phyloP scores from a whole-genome alignment of 2,329 filamentous ascomycete species.

The Cladophialophora bantiana region DNA sequence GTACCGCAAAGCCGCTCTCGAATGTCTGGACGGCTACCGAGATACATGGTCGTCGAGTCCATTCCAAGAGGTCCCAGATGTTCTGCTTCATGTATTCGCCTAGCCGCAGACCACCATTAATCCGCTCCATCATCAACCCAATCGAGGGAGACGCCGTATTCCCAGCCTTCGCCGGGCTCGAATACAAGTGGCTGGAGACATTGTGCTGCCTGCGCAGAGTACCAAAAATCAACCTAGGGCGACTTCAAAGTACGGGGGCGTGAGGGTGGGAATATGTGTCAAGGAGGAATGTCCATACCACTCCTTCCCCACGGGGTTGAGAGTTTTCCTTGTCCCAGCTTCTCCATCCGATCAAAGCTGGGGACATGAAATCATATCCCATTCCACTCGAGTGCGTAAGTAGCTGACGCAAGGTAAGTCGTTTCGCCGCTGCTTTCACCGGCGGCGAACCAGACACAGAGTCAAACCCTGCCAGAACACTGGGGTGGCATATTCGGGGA shows the following conservation, averaged over 20 bases:
- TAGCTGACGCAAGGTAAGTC: slow-evolving; percentile 29
- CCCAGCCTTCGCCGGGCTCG: slow-evolving; percentile 60
- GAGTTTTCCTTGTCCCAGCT: not conserved
- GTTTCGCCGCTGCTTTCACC: slow-evolving; percentile 37
- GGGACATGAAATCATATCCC: slow-evolving; percentile 15
- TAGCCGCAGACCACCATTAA: slow-evolving; percentile 51
- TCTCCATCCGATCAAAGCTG: not conserved
- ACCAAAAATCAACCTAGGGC: not conserved
- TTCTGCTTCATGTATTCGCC: slow-evolving; percentile 53
- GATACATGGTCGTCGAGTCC: slow-evolving; percentile 51
- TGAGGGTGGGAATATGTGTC: too few species aligned
- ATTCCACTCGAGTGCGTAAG: slow-evolving; percentile 22
- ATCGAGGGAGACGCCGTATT: slow-evolving; percentile 59
- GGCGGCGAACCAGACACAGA: slow-evolving; percentile 41
- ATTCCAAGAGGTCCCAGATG: slow-evolving; percentile 55
- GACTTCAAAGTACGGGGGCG: too few species aligned
- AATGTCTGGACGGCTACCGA: slow-evolving; percentile 48
- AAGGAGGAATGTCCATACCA: too few species aligned
- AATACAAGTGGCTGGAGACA: slow-evolving; percentile 51
- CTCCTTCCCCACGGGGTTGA: not conserved
- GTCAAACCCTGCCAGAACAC: too few species aligned
- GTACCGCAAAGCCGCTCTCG: slow-evolving; percentile 40
- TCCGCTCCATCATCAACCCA: slow-evolving; percentile 62
- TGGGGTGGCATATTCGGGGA: too few species aligned
- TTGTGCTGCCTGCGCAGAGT: not conserved